Evolutionary conservation across 225 moss, liverwort and hornwort species (phyloP), one percentile per base, ranked within the genome.

Genomic region (Lunularia cruciata): DNA sequence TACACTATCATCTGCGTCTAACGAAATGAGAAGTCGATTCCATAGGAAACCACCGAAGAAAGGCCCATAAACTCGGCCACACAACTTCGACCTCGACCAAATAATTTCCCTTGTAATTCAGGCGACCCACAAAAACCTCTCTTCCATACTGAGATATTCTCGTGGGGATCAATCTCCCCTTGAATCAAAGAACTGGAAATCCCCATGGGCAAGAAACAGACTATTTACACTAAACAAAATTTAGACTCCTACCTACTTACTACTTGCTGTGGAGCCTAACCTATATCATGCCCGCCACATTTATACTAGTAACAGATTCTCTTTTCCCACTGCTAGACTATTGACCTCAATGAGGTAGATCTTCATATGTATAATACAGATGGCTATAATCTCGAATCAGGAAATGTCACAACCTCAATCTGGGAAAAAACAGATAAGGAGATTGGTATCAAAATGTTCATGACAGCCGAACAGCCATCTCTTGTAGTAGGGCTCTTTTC

Each of bases 391-490:
- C 38, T 61, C 8, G 20, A 33, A 56, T 43, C 23, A 22, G 27
- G 30, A 7, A 40, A 55, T 40, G 26, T 4, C 39, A 36, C 6
- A 27, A 69, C 15, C 0, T 19, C 38, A 22, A 25, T 20, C 18
- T 25, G 28, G 5, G 18, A 0, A 36, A 37, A 5, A 15, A 9
- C 54, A 39, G 6, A 19, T 49, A 13, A 3, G 14, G 37, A 49
- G 19, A 9, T 25, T 12, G 12, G 37, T n/a, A 40, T 25, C 56
- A 39, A 4, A 22, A 36, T n/a, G n/a, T 26, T 65, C 57, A 82
- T 12, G 82, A 82, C 22, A 84, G 43, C 0, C 84, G 84, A 34
- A 84, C 84, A 10, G 84, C 84, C 84, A 85, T 82, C 67, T 85
- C 85, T 52, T 85, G 85, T 47, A 85, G 82, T 38, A 85, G 79